Percentiles rank a stretch among this genome's conserved stretches.
These are phyloP conservation scores for Handroanthus guayacan DNA, from an alignment of 257 asterid species.

Conservation along the genomic window DNA sequence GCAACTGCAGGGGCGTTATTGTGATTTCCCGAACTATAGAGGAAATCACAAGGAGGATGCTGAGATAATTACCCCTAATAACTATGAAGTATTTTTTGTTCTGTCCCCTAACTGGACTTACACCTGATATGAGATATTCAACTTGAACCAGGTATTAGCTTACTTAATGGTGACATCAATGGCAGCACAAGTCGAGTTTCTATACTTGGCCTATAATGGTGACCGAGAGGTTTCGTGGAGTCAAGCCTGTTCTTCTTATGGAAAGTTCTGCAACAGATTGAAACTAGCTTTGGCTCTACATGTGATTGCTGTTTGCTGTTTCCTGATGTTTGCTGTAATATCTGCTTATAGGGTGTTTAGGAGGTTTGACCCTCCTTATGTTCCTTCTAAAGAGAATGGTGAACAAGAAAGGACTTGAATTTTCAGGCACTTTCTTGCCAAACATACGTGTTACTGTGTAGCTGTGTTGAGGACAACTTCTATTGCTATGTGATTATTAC, in stretches of 20 bases:
- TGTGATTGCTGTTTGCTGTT: slow-evolving; percentile 64
- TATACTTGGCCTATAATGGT: slow-evolving; percentile 75
- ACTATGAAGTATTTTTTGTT: background rate
- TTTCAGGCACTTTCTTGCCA: background rate
- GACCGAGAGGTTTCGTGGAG: slow-evolving; percentile 85
- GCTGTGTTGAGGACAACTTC: no score
- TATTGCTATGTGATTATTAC: no score
- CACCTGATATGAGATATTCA: background rate
- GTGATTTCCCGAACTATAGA: no score
- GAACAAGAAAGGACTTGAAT: slow-evolving; percentile 48
- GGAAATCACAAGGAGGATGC: slow-evolving; percentile 13
- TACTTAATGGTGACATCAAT: slow-evolving; percentile 86
- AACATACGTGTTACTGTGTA: no score
- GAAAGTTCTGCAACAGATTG: slow-evolving; percentile 70
- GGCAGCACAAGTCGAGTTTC: slow-evolving; percentile 68
- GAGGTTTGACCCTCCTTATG: slow-evolving; percentile 69
- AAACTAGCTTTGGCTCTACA: slow-evolving; percentile 65
- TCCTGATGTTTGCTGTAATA: slow-evolving; percentile 67
- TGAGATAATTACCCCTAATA: no score
- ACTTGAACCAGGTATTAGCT: slow-evolving; percentile 65
- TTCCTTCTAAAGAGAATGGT: slow-evolving; percentile 45
- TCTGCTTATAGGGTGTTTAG: slow-evolving; percentile 78
- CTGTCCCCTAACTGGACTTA: background rate
- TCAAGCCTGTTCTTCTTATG: slow-evolving; percentile 81
- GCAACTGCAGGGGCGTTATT: no score